These are phyloP conservation scores for Madurella fahalii DNA, from an alignment of 2,329 filamentous ascomycete species.

Conservation along the genomic window DNA sequence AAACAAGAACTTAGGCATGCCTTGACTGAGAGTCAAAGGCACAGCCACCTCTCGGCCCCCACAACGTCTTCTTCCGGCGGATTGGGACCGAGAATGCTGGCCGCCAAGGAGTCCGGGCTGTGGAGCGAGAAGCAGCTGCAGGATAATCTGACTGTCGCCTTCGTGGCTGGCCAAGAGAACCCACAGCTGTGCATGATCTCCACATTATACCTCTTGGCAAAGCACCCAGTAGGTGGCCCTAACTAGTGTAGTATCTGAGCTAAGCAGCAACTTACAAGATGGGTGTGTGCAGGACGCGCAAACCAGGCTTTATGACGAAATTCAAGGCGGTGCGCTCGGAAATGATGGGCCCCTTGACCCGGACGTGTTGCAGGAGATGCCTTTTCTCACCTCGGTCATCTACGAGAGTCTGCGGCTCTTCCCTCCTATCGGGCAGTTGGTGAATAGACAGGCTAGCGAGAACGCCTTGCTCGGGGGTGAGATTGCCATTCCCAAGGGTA, in stretches of 20 bases:
- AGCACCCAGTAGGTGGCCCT: conserved; percentile 13
- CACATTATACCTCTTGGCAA: conserved; percentile 19
- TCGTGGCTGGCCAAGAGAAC: conserved; percentile 22
- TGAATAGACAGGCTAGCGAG: conserved; percentile 36
- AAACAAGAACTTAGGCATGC: conserved; percentile 13
- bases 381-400: conserved; percentile 41
- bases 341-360: neutral
- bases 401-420: conserved; percentile 46
- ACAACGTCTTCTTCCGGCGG: neutral
- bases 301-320: conserved; percentile 5
- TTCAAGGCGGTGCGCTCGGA: conserved; percentile 5
- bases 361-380: conserved; percentile 32
- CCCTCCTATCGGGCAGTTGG: conserved; percentile 46
- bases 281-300: conserved; percentile 29
- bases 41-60: neutral
- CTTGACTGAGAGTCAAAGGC: conserved; percentile 4
- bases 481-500: conserved; percentile 16
- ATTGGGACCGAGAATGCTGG: conserved; percentile 13
- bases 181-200: conserved; percentile 23
- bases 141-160: conserved; percentile 19
- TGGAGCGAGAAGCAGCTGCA: conserved; percentile 19
- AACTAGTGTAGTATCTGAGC: neutral
- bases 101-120: conserved; percentile 4
- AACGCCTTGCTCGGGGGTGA: conserved; percentile 10
- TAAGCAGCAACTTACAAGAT: neutral